Conservation (phyloP, 768 basidiomycete genomes). For the Exsudoporus frostii region DNA sequence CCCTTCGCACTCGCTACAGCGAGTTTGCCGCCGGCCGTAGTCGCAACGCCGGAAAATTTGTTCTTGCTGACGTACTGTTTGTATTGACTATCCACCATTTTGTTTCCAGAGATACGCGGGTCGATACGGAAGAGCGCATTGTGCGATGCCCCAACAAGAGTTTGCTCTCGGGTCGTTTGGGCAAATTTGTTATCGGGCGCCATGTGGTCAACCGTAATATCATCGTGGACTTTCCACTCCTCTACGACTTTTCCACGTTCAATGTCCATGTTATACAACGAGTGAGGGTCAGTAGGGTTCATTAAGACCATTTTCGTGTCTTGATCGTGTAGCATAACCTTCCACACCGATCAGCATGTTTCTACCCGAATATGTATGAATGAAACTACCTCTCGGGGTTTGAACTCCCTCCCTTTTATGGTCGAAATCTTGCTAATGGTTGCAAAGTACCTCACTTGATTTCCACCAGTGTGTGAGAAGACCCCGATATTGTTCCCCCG, state of each 20-base stretch:
- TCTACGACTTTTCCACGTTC: constrained; percentile 95
- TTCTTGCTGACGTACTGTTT: constrained; percentile 97
- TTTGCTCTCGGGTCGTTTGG: constrained; percentile 88
- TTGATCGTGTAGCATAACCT: constrained; percentile 98
- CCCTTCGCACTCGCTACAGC: constrained; percentile 97
- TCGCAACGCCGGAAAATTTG: constrained; percentile 89
- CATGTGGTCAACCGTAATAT: constrained; percentile 82
- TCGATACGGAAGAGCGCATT: constrained; percentile 98
- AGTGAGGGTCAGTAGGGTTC: constrained; percentile 76
- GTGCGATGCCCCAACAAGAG: constrained; percentile 88
- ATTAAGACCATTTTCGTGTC: constrained; percentile 93
- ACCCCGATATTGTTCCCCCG: constrained; percentile 91
- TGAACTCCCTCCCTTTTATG: constrained; percentile 78
- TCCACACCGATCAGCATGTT: constrained; percentile 9
- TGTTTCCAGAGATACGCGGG: constrained; percentile 87
- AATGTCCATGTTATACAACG: constrained; percentile 88
- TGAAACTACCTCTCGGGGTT: constrained; percentile 71
- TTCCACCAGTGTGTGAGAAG: constrained; percentile 69
- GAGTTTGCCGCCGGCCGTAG: constrained; percentile 81
- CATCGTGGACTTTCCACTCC: constrained; percentile 97
- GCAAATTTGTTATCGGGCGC: constrained; percentile 94
- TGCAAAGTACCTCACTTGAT: constrained; percentile 78
- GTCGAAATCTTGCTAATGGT: constrained; percentile 83
- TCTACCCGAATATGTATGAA: background rate
- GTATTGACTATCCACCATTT: constrained; percentile 91